phyloP scores from a whole-genome alignment of 2,329 filamentous ascomycete species.

The Cercospora sesami region DNA sequence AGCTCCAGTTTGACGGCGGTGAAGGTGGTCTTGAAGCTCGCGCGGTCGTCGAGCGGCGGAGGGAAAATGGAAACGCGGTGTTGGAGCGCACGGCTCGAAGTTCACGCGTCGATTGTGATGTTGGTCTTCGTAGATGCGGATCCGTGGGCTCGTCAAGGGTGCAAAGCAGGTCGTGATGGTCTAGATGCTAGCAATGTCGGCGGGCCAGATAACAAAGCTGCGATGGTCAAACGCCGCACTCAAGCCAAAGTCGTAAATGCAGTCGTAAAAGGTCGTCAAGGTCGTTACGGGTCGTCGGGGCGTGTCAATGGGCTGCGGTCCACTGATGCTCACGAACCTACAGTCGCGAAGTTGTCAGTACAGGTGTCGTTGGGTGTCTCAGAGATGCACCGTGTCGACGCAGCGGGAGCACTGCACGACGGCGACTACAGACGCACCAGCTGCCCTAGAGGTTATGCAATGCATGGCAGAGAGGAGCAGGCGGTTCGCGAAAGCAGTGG shows the following conservation, averaged over 20 bases:
- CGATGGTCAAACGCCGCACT: constrained; percentile 30
- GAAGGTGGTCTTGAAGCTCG: constrained; percentile 19
- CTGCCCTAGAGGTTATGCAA: constrained; percentile 39
- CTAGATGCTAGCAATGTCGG: constrained; percentile 32
- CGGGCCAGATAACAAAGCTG: constrained; percentile 28
- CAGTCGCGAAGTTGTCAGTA: constrained; percentile 22
- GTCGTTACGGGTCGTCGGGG: constrained; percentile 40
- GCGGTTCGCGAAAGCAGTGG: constrained; percentile 35
- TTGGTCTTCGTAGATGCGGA: constrained; percentile 12
- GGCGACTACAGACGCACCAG: constrained; percentile 39
- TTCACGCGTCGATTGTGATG: constrained; percentile 10
- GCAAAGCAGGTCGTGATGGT: constrained; percentile 23
- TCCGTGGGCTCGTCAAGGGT: constrained; percentile 23
- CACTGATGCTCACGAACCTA: constrained; percentile 33
- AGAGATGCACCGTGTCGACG: constrained; percentile 24
- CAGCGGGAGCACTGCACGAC: constrained; percentile 35
- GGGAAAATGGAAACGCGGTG: not conserved
- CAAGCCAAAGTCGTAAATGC: constrained; percentile 38
- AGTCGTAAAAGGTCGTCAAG: constrained; percentile 37
- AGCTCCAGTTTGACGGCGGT: constrained; percentile 88
- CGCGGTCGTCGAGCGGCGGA: constrained; percentile 23
- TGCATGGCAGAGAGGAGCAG: constrained; percentile 36
- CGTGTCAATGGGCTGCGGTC: constrained; percentile 32
- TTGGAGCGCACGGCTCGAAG: not conserved
- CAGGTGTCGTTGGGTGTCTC: constrained; percentile 18